Percentiles rank a stretch among this genome's conserved stretches.
Conservation (phyloP, 1,284 basidiomycete genomes). For the Boletellus deceptivus region DNA sequence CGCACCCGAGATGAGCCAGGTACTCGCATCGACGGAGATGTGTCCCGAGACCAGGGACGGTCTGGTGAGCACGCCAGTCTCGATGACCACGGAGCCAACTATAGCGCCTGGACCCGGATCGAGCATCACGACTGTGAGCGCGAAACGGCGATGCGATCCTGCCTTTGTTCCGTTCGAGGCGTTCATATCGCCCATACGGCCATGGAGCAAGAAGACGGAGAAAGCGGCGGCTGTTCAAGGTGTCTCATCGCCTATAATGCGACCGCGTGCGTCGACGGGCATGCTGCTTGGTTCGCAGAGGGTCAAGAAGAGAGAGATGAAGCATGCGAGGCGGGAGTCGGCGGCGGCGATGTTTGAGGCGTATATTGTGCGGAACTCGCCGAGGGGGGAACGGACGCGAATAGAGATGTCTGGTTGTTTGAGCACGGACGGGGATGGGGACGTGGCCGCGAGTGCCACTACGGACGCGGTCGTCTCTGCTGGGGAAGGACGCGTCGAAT, state of each 20-base stretch:
- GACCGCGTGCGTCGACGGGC: neutral
- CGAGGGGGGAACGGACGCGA: neutral
- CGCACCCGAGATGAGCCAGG: neutral
- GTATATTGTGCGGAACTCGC: slow-evolving; percentile 19
- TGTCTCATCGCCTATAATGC: neutral
- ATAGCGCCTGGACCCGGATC: neutral
- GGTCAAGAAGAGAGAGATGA: neutral
- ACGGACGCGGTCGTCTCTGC: too few relatives aligned
- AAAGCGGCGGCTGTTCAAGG: neutral
- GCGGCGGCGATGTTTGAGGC: slow-evolving; percentile 13
- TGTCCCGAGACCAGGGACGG: too few relatives aligned
- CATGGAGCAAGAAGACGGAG: neutral
- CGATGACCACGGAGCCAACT: neutral
- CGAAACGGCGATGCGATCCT: neutral
- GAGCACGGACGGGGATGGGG: neutral
- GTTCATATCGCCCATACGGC: slow-evolving; percentile 24
- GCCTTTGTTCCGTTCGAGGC: slow-evolving; percentile 16
- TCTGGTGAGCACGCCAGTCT: neutral
- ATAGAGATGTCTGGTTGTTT: neutral
- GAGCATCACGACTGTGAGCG: neutral
- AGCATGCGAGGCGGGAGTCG: slow-evolving; percentile 11
- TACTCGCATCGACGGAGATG: neutral
- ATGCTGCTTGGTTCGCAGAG: neutral
- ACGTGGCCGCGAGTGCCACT: neutral
- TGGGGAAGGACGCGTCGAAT: neutral